phyloP scores from a whole-genome alignment of 257 asterid species.

The Solanum bulbocastanum region DNA sequence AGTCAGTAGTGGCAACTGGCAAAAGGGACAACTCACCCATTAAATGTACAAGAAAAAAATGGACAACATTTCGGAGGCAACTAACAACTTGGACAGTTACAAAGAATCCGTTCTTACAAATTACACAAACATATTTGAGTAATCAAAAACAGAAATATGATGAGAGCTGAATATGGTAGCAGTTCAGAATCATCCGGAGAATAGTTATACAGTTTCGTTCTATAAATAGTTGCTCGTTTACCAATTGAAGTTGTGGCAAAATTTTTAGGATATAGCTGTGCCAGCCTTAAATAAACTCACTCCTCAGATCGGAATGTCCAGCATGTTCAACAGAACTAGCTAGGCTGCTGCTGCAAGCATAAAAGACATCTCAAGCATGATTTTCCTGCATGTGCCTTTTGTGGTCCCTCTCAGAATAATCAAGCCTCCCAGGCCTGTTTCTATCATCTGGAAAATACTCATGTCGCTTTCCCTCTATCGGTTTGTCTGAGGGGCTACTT shows the following conservation, averaged over 20 bases:
- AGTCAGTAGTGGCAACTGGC: neutral
- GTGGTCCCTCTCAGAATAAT: constrained; percentile 70
- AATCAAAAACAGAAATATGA: neutral
- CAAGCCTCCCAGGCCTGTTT: constrained; percentile 44
- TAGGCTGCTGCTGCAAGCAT: neutral
- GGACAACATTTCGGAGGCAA: neutral
- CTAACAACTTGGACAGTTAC: neutral
- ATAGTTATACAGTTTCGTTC: neutral
- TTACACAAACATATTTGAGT: neutral
- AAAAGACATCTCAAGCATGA: constrained; percentile 28
- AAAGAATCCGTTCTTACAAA: neutral
- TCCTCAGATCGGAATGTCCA: neutral
- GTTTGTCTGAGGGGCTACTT: constrained; percentile 39
- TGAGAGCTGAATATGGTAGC: neutral
- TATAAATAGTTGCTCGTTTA: neutral
- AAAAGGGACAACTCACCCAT: neutral
- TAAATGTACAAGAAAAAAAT: neutral
- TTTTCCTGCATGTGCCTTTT: constrained; percentile 63
- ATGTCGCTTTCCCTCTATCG: constrained; percentile 30
- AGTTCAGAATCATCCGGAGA: neutral
- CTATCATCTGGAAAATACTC: constrained; percentile 44
- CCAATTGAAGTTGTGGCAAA: neutral
- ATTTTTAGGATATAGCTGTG: neutral
- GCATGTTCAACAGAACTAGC: neutral
- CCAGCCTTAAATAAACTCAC: neutral